Evolutionary conservation across 257 asterid genomes (phyloP), one percentile per base, ranked within the genome.

Genomic region (Penstemon eatonii): DNA sequence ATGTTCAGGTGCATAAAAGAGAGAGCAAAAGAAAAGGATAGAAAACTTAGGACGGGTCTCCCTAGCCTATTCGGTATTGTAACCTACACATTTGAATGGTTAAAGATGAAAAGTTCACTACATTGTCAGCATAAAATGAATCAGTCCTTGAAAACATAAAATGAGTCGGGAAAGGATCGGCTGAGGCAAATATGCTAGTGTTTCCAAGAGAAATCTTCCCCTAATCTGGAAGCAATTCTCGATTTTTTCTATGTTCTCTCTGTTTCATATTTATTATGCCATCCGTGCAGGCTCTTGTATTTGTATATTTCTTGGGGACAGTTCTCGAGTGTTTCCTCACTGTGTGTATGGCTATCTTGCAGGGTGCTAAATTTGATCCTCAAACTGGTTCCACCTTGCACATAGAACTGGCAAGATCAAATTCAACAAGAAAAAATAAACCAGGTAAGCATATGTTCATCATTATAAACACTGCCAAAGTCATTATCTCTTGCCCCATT

Each of bases 331-430:
- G 11, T 54, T 42, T 5, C 37, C 3, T 63, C 4, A 45, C 33
- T 44, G 8, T 5, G 37, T 67, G 8, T 44, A 11, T 37, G 13
- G 43, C 18, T 63, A 12, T 55, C 60, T 56, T 62, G 41, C 73
- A 93, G 96, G 96, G 96, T 76, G 87, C 84, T 45, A 90, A 86
- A 72, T 90, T 90, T 80, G 98, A 93, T 75, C 98, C 98, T 67
- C 96, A 93, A 80, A 81, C 89, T 70, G 95, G 97, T 69, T 87
- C 91, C 67, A 83, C 86, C 58, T 81, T 93, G 87, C 96, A 94
- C 79, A 87, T 90, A 56, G 97, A 93, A 78, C 81, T 89, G n/a
- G 99, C 99, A 7, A 89, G 99, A 84, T 83, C 96, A 68, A 94
- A 94, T 80, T 94, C 99, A 40, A 90, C 91, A 84, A 87, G 96